Conservation (phyloP, 2,329 filamentous ascomycete species). For the Diaporthe sp. region DNA sequence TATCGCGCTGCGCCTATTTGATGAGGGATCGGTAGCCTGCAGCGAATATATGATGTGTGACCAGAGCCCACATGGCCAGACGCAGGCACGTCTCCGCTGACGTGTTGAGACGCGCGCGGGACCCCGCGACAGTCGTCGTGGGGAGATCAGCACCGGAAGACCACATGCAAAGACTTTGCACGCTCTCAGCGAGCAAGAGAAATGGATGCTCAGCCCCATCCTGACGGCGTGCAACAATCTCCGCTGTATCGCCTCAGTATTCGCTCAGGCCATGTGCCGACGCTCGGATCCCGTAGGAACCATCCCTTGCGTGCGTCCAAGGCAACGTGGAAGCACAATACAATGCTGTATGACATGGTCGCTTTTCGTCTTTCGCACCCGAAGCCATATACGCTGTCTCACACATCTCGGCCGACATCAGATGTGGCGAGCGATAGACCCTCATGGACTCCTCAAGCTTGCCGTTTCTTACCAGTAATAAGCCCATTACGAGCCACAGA, state of each 20-base stretch:
- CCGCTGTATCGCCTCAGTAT: not conserved
- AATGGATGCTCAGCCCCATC: not conserved
- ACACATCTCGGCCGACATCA: not conserved
- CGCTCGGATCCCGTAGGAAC: not conserved
- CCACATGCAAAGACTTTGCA: not conserved
- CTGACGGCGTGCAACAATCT: not conserved
- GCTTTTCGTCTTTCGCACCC: not conserved
- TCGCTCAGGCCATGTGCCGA: not conserved
- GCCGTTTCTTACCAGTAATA: not conserved
- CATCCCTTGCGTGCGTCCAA: not conserved
- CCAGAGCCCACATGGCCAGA: not conserved
- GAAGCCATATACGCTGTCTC: not conserved
- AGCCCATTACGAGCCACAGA: not conserved
- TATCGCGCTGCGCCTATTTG: slow-evolving; percentile 1
- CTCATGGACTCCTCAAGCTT: not conserved
- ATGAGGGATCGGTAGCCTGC: slow-evolving; percentile 14
- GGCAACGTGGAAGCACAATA: not conserved
- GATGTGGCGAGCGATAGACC: not conserved
- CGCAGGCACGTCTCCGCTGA: slow-evolving; percentile 2
- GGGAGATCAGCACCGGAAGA: not conserved
- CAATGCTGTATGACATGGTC: not conserved
- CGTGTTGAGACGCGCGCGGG: not conserved
- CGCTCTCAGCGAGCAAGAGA: not conserved
- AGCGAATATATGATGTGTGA: slow-evolving; percentile 22
- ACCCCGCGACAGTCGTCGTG: not conserved